Conservation (phyloP, 331 rosid species). For the Arachis monticola region DNA sequence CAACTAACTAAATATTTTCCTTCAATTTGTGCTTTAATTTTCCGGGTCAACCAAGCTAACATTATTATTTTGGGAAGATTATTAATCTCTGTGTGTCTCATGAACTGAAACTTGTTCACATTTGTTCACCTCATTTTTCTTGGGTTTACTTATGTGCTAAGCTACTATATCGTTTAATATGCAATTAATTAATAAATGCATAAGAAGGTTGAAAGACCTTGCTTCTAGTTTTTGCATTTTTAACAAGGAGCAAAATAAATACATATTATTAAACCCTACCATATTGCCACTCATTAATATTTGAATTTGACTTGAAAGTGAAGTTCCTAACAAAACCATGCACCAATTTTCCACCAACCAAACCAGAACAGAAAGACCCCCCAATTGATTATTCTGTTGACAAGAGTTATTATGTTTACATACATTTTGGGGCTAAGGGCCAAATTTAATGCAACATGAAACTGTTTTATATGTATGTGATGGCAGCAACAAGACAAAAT, state of each 20-base stretch:
- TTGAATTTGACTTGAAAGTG: not conserved
- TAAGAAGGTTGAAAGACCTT: too few species aligned
- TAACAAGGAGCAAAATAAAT: too few species aligned
- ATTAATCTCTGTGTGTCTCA: constrained; percentile 26
- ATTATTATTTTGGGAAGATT: not conserved
- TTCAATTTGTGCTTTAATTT: not conserved
- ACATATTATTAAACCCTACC: too few species aligned
- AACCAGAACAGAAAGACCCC: not conserved
- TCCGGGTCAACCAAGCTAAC: constrained; percentile 48
- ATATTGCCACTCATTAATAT: not conserved
- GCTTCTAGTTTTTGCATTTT: too few species aligned
- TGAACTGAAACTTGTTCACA: constrained; percentile 37
- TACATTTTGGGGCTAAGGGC: not conserved
- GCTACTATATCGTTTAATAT: too few species aligned
- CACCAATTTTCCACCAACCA: constrained; percentile 36
- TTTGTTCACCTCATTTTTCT: constrained; percentile 23
- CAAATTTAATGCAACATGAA: constrained; percentile 18
- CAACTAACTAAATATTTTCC: constrained; percentile 27
- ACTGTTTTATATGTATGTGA: not conserved
- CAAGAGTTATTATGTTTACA: constrained; percentile 7
- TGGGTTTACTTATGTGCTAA: too few species aligned
- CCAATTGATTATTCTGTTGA: constrained; percentile 15
- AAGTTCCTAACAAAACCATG: constrained; percentile 7
- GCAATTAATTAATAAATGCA: too few species aligned
- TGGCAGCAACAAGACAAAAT: not conserved